Evolutionary conservation across 2,329 filamentous ascomycete genomes (phyloP).

Genomic region (Venturia pyrina): DNA sequence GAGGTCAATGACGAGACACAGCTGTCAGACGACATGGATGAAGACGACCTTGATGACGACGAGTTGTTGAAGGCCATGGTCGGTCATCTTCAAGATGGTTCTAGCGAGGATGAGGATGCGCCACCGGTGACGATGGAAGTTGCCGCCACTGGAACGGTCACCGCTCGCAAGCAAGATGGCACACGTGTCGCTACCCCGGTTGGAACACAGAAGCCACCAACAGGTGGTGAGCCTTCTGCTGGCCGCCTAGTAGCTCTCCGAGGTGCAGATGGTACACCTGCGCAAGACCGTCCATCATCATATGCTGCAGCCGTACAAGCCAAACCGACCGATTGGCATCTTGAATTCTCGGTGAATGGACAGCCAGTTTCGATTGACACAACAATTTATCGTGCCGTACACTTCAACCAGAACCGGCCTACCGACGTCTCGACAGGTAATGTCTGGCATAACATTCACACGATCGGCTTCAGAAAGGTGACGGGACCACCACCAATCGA

Average conservation of each 20-base stretch:
- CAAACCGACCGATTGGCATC: conserved; percentile 87
- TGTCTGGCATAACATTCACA: conserved; percentile 83
- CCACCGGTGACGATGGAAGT: conserved; percentile 88
- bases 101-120: conserved; percentile 64
- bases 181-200: conserved; percentile 76
- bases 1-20: conserved; percentile 92
- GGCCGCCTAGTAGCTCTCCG: conserved; percentile 14
- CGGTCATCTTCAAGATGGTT: conserved; percentile 80
- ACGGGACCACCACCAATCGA: conserved; percentile 72
- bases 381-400: conserved; percentile 90
- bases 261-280: neutral
- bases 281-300: conserved; percentile 53
- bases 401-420: conserved; percentile 52
- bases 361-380: conserved; percentile 82
- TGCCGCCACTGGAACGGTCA: conserved; percentile 75
- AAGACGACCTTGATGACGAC: conserved; percentile 44
- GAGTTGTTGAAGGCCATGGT: conserved; percentile 73
- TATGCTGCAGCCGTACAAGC: conserved; percentile 78
- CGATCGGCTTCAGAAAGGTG: conserved; percentile 84
- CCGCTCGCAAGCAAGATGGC: conserved; percentile 84
- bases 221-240: conserved; percentile 21
- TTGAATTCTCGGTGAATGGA: conserved; percentile 82
- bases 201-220: conserved; percentile 34
- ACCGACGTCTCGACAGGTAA: conserved; percentile 63
- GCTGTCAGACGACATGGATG: conserved; percentile 62